Percentiles rank a stretch among this genome's conserved stretches.
phyloP scores from a whole-genome alignment of 192 early-diverging fungal species.

The Coemansia sp. region DNA sequence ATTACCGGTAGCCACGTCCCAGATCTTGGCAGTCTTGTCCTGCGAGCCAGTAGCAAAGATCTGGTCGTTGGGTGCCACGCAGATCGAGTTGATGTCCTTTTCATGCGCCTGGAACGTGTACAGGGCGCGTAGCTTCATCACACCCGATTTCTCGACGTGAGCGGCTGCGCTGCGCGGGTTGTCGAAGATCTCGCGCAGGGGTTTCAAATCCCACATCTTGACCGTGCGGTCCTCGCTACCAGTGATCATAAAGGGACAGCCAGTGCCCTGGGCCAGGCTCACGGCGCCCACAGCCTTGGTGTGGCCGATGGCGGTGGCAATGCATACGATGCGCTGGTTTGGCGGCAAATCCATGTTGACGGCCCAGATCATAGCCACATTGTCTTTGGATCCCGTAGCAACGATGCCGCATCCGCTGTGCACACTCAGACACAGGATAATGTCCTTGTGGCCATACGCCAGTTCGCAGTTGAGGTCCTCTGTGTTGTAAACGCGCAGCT shows the following conservation, averaged over 20 bases:
- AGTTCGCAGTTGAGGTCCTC: slow-evolving; percentile 76
- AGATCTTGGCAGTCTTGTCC: slow-evolving; percentile 93
- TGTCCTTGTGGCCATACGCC: slow-evolving; percentile 85
- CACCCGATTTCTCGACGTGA: slow-evolving; percentile 9
- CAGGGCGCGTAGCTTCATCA: slow-evolving; percentile 49
- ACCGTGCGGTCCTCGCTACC: slow-evolving; percentile 94
- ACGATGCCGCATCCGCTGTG: slow-evolving; percentile 66
- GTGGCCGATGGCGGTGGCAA: slow-evolving; percentile 82
- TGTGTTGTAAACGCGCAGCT: slow-evolving; percentile 83
- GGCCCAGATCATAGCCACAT: slow-evolving; percentile 78
- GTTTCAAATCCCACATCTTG: slow-evolving; percentile 84
- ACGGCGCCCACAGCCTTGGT: slow-evolving; percentile 92
- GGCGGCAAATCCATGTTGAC: slow-evolving; percentile 59
- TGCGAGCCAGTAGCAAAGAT: slow-evolving; percentile 91
- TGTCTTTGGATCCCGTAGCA: slow-evolving; percentile 90
- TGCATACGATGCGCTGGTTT: slow-evolving; percentile 56
- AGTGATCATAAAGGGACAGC: slow-evolving; percentile 66
- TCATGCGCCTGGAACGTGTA: slow-evolving; percentile 96
- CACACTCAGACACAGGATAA: slow-evolving; percentile 75
- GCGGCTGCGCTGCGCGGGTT: slow-evolving; percentile 9
- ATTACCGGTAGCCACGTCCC: slow-evolving; percentile 78
- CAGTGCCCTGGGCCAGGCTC: slow-evolving; percentile 63
- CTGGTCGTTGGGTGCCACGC: slow-evolving; percentile 85
- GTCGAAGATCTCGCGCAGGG: slow-evolving; percentile 33
- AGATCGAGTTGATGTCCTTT: slow-evolving; percentile 93